phyloP scores from a whole-genome alignment of 108 stramenopile genomes.

The Mayamaea pseudoterrestris region DNA sequence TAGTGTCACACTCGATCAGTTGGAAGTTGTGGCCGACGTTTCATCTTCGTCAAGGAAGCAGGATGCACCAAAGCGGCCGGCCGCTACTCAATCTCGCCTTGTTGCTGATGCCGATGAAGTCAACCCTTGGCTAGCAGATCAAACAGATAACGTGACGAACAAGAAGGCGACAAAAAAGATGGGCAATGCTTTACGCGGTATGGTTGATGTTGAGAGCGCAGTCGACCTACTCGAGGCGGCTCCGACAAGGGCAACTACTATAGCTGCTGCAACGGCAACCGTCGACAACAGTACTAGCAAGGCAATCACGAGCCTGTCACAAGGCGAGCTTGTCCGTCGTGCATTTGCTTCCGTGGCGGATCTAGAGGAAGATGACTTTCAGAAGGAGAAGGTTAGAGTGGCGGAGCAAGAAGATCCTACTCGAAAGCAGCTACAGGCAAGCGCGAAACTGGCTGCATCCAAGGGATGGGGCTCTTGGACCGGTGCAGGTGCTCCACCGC shows the following conservation, averaged over 20 bases:
- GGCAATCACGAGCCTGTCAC: conserved; percentile 30
- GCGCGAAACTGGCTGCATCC: conserved; percentile 19
- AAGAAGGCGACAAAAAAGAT: background rate
- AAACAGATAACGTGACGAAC: background rate
- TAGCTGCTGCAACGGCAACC: background rate
- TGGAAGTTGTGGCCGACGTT: conserved; percentile 8
- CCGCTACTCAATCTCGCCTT: background rate
- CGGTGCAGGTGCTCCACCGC: conserved; percentile 69
- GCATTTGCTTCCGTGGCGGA: conserved; percentile 85
- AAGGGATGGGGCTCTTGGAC: conserved; percentile 88
- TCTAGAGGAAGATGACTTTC: conserved; percentile 83
- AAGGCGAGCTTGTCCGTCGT: conserved; percentile 82
- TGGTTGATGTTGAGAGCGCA: conserved; percentile 12
- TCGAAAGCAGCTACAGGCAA: conserved; percentile 32
- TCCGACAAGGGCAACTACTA: background rate
- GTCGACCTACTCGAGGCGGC: no score
- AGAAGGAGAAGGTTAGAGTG: conserved; percentile 75
- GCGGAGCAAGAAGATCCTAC: conserved; percentile 65
- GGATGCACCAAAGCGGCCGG: no score
- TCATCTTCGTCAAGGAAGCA: background rate
- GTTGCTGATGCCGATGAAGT: background rate
- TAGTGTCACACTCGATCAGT: conserved; percentile 1
- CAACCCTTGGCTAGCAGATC: background rate
- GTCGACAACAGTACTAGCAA: background rate
- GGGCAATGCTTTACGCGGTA: background rate